These are phyloP conservation scores for Plasmodium sp. DNA, from an alignment of 169 alveolate species.

Conservation along the genomic window DNA sequence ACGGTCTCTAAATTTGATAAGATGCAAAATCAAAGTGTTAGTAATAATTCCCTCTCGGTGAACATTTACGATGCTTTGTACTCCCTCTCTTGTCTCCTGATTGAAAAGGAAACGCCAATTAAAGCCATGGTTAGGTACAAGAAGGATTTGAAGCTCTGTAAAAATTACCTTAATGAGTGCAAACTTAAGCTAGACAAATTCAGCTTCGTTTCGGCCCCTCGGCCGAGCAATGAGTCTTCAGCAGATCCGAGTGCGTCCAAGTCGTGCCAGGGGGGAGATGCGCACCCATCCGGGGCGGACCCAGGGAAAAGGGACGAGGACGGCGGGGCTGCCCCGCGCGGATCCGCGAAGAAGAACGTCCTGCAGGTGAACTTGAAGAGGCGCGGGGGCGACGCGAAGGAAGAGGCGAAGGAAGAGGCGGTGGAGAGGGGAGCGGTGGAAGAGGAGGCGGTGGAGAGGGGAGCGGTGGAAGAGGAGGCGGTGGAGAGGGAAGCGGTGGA, in stretches of 20 bases:
- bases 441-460: background rate
- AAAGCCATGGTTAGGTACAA: conserved; percentile 71
- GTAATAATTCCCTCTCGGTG: background rate
- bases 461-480: background rate
- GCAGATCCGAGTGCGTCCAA: background rate
- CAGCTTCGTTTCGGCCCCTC: background rate
- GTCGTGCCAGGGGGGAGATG: background rate
- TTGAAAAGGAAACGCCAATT: conserved; percentile 67
- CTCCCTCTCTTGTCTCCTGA: conserved; percentile 41
- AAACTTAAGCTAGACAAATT: conserved; percentile 25
- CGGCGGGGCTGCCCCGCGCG: background rate
- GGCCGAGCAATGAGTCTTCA: background rate
- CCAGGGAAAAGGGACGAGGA: background rate
- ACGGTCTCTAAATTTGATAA: conserved; percentile 3
- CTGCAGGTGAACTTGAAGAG: conserved; percentile 24
- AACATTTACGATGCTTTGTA: conserved; percentile 64
- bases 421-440: background rate
- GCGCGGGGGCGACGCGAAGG: background rate
- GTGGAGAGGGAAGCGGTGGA: background rate
- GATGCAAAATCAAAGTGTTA: background rate
- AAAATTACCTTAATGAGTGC: conserved; percentile 29
- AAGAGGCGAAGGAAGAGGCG: background rate
- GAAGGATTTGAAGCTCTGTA: conserved; percentile 48
- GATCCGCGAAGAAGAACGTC: background rate
- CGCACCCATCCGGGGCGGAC: background rate